phyloP scores from a whole-genome alignment of 2,329 filamentous ascomycete species.

The Fusarium tuaranense region DNA sequence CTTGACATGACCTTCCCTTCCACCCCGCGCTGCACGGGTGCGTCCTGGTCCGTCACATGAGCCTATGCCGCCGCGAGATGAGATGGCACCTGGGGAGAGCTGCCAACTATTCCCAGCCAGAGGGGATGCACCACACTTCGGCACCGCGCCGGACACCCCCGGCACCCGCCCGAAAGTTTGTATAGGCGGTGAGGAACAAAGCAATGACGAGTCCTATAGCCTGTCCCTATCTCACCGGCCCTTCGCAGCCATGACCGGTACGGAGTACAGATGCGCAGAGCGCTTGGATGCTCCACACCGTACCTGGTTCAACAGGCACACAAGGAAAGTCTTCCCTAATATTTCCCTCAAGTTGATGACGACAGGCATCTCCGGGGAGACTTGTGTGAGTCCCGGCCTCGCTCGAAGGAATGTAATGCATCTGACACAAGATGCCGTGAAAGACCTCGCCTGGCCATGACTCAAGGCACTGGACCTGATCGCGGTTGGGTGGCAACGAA shows the following conservation, averaged over 20 bases:
- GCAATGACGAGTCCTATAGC: constrained; percentile 27
- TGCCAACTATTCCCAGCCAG: constrained; percentile 14
- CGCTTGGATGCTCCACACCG: constrained; percentile 32
- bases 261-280: constrained; percentile 31
- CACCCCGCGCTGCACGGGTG: constrained; percentile 34
- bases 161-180: constrained; percentile 34
- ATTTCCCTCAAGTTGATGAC: constrained; percentile 2
- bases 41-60: constrained; percentile 42
- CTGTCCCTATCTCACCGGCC: constrained; percentile 34
- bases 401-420: constrained; percentile 15
- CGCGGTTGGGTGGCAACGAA: neutral
- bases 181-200: constrained; percentile 43
- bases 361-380: constrained; percentile 20
- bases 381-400: constrained; percentile 16
- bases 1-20: constrained; percentile 3
- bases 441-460: neutral
- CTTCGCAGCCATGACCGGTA: constrained; percentile 31
- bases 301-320: constrained; percentile 22
- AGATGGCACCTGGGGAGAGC: constrained; percentile 31
- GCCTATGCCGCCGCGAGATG: constrained; percentile 38
- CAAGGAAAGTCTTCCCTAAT: constrained; percentile 1
- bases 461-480: neutral
- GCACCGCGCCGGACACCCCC: constrained; percentile 32
- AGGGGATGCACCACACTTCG: constrained; percentile 25
- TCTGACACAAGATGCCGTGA: neutral